Conservation (phyloP, 1,284 basidiomycete genomes). For the Ustilago esculenta region DNA sequence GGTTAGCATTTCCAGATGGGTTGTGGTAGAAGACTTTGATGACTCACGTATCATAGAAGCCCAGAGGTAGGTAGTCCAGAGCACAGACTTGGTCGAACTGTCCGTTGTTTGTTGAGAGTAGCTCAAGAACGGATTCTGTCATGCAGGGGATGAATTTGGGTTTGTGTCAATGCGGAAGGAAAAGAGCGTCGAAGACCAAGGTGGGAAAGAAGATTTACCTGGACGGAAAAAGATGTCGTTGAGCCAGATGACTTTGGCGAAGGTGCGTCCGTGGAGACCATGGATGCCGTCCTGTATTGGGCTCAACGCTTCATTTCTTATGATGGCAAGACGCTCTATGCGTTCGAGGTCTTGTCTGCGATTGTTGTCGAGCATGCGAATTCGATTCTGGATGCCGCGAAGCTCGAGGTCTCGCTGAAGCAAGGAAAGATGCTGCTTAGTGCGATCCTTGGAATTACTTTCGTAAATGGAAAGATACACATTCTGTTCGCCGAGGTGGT, state of each 20-base stretch:
- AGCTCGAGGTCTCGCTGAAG: conserved; percentile 66
- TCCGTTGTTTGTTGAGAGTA: conserved; percentile 70
- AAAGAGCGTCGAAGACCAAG: too few species aligned
- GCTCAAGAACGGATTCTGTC: conserved; percentile 67
- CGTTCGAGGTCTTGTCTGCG: conserved; percentile 37
- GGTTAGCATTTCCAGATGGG: too few species aligned
- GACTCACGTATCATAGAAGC: conserved; percentile 72
- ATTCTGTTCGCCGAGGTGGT: conserved; percentile 70
- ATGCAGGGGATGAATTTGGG: too few species aligned
- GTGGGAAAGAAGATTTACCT: not conserved
- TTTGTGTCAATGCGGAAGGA: too few species aligned
- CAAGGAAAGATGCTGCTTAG: conserved; percentile 68
- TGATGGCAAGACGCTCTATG: conserved; percentile 46
- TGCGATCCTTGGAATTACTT: conserved; percentile 71
- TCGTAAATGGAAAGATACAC: conserved; percentile 73
- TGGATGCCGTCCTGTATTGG: conserved; percentile 36
- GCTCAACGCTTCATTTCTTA: conserved; percentile 51
- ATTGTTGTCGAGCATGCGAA: conserved; percentile 37
- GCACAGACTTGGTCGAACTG: conserved; percentile 73
- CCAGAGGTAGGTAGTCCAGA: conserved; percentile 70
- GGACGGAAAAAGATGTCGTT: conserved; percentile 53
- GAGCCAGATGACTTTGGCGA: conserved; percentile 51
- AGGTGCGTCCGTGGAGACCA: conserved; percentile 26
- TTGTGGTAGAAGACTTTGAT: not conserved
- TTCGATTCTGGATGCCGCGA: conserved; percentile 27